Evolutionary conservation across 768 basidiomycete genomes (phyloP).

Genomic region (Candolleomyces aberdarensis): DNA sequence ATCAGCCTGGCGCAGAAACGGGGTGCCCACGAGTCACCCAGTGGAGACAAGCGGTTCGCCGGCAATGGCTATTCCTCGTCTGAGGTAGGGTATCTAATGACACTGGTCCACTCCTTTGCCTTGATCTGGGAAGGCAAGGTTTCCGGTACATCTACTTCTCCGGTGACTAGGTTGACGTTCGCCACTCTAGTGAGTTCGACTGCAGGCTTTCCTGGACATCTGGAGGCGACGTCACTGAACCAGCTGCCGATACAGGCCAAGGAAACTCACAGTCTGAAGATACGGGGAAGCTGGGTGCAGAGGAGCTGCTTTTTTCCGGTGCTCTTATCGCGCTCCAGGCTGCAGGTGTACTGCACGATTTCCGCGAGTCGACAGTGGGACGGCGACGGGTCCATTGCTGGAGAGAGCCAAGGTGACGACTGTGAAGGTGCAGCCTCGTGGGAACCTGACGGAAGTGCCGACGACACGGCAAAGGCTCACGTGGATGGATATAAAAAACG

Average conservation of each 20-base stretch:
- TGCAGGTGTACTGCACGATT: slow-evolving; percentile 70
- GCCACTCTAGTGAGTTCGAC: slow-evolving; percentile 67
- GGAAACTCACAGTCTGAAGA: slow-evolving; percentile 63
- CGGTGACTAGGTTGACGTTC: slow-evolving; percentile 42
- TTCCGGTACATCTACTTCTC: slow-evolving; percentile 48
- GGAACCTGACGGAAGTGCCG: neutral
- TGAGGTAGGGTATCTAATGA: slow-evolving; percentile 1
- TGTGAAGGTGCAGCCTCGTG: neutral
- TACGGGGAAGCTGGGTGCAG: slow-evolving; percentile 73
- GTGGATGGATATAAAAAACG: slow-evolving; percentile 35
- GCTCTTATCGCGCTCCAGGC: slow-evolving; percentile 26
- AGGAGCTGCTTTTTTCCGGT: slow-evolving; percentile 33
- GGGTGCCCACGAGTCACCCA: too few relatives aligned
- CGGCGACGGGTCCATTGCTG: slow-evolving; percentile 5
- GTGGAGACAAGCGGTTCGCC: neutral
- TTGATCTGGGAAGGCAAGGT: slow-evolving; percentile 11
- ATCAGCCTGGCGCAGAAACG: too few relatives aligned
- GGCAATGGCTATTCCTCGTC: neutral
- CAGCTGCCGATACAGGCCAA: neutral
- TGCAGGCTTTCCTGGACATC: slow-evolving; percentile 63
- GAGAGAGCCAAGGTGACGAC: neutral
- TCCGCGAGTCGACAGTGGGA: slow-evolving; percentile 59
- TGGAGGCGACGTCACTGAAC: slow-evolving; percentile 23
- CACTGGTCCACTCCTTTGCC: slow-evolving; percentile 31
- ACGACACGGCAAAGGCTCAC: slow-evolving; percentile 3